phyloP scores from a whole-genome alignment of 495 filamentous ascomycete species.

The Penicillium diatomitis region DNA sequence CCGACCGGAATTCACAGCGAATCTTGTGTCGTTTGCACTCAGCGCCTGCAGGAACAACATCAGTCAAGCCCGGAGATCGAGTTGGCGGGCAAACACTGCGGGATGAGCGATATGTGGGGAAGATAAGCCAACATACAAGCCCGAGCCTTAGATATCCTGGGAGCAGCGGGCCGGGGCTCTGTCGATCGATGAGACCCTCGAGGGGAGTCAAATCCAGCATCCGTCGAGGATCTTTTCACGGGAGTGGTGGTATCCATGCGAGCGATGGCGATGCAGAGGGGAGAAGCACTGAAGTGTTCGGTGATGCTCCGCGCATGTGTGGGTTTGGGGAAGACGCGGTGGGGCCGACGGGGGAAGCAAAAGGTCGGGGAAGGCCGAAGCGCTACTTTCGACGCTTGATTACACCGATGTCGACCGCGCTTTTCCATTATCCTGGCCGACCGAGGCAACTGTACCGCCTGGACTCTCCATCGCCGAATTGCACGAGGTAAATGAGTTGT shows the following conservation, averaged over 20 bases:
- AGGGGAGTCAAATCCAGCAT: constrained; percentile 30
- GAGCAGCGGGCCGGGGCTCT: constrained; percentile 14
- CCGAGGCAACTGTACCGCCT: neutral
- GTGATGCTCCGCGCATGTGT: constrained; percentile 31
- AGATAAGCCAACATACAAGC: constrained; percentile 27
- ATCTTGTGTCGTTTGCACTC: constrained; percentile 43
- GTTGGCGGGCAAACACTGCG: neutral
- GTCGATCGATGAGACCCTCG: constrained; percentile 14
- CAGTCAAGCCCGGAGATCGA: neutral
- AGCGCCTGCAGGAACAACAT: constrained; percentile 21
- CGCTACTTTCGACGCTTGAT: neutral
- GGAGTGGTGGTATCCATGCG: constrained; percentile 19
- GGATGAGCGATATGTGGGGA: constrained; percentile 5
- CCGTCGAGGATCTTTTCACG: constrained; percentile 36
- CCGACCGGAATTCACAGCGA: constrained; percentile 36
- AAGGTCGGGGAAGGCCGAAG: constrained; percentile 8
- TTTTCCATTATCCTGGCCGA: neutral
- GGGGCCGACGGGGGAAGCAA: constrained; percentile 4
- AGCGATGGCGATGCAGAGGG: neutral
- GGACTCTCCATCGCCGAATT: neutral
- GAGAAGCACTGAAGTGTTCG: constrained; percentile 11
- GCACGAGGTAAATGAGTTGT: no score
- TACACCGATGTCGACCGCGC: no score
- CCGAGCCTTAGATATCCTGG: constrained; percentile 39
- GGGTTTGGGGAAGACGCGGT: constrained; percentile 12